Conservation (phyloP, 768 basidiomycete species). For the Chiua virens region DNA sequence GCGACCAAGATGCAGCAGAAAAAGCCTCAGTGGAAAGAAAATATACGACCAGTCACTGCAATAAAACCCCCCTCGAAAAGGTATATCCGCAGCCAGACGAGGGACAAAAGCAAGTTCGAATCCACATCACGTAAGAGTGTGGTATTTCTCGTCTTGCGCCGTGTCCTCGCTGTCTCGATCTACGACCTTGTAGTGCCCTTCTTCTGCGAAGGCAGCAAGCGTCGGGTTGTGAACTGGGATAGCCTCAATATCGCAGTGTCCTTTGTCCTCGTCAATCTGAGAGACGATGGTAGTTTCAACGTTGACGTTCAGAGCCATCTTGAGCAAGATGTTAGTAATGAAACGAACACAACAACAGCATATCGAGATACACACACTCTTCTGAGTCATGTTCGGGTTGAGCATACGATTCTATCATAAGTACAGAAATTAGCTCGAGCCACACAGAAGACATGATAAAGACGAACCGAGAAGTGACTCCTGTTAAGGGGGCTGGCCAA, state of each 20-base stretch:
- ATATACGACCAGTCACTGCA: background rate
- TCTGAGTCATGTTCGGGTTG: constrained; percentile 15
- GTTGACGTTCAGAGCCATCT: constrained; percentile 31
- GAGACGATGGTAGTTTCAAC: constrained; percentile 35
- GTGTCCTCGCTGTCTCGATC: constrained; percentile 20
- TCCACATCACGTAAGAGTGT: constrained; percentile 7
- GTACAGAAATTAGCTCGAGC: background rate
- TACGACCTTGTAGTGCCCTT: constrained; percentile 8
- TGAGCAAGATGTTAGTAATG: background rate
- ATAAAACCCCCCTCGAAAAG: background rate
- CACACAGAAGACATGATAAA: background rate
- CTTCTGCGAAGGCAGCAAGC: constrained; percentile 10
- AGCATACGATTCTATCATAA: constrained; percentile 25
- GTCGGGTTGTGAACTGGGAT: constrained; percentile 2
- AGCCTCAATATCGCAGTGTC: constrained; percentile 23
- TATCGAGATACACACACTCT: constrained; percentile 15
- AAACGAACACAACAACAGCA: background rate
- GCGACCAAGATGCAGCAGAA: background rate
- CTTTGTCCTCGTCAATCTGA: constrained; percentile 27
- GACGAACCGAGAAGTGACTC: constrained; percentile 26
- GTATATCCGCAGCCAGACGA: constrained; percentile 7
- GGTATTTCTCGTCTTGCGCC: constrained; percentile 16
- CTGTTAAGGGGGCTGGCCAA: constrained; percentile 18
- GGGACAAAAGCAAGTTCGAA: too few relatives aligned
- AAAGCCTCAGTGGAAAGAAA: too few relatives aligned